These are phyloP conservation scores for Suillus brevipes DNA, from an alignment of 768 basidiomycete species.

Conservation along the genomic window DNA sequence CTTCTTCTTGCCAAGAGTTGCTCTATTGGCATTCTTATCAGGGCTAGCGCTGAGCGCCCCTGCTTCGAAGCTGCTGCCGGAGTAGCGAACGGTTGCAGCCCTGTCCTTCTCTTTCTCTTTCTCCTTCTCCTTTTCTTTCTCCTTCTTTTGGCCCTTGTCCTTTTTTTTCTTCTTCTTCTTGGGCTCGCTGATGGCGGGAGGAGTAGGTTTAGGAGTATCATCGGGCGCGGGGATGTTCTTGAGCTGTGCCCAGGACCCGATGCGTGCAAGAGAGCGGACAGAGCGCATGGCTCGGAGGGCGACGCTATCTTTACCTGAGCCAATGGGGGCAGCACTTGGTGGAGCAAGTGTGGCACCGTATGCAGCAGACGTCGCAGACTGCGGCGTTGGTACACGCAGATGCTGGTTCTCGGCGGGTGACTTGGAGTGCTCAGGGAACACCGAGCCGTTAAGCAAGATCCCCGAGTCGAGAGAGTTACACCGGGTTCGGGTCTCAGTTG, in stretches of 20 bases:
- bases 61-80: slow-evolving; percentile 67
- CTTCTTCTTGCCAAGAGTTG: slow-evolving; percentile 47
- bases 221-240: slow-evolving; percentile 39
- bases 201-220: slow-evolving; percentile 21
- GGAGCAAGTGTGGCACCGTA: slow-evolving; percentile 37
- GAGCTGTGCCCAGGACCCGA: slow-evolving; percentile 71
- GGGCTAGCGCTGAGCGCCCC: slow-evolving; percentile 51
- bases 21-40: slow-evolving; percentile 7
- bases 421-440: slow-evolving; percentile 17
- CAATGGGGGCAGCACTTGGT: slow-evolving; percentile 27
- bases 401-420: slow-evolving; percentile 12
- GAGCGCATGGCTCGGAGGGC: slow-evolving; percentile 78
- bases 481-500: slow-evolving; percentile 44
- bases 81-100: slow-evolving; percentile 42
- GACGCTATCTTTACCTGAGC: slow-evolving; percentile 55
- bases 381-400: slow-evolving; percentile 24
- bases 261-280: slow-evolving; percentile 68
- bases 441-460: slow-evolving; percentile 32
- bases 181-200: slow-evolving; percentile 15
- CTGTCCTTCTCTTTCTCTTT: slow-evolving; percentile 34
- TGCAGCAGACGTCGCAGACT: slow-evolving; percentile 28
- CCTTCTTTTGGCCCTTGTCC: slow-evolving; percentile 29
- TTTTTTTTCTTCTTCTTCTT: slow-evolving; percentile 42
- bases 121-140: slow-evolving; percentile 16
- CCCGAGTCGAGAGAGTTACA: slow-evolving; percentile 65